A percentile compares a stretch with the other conserved stretches of the same genome.
Evolutionary conservation across 768 basidiomycete species (phyloP).

Genomic region (Hygrophoropsis aurantiaca): DNA sequence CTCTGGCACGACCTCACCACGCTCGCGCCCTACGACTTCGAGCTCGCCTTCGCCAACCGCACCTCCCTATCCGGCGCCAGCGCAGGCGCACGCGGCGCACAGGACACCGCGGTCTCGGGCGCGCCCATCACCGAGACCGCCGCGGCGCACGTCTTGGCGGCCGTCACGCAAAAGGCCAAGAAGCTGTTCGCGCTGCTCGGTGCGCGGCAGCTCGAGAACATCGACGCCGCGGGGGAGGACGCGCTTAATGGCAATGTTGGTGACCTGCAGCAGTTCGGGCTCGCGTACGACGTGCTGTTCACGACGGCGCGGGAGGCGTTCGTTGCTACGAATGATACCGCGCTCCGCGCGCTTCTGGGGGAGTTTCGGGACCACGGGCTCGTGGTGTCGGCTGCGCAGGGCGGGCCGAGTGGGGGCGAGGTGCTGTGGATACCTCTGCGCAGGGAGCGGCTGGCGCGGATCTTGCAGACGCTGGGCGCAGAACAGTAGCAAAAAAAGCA

Average conservation of each 20-base stretch:
- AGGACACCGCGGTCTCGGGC: slow-evolving; percentile 19
- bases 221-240: slow-evolving; percentile 26
- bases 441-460: slow-evolving; percentile 63
- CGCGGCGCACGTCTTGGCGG: slow-evolving; percentile 78
- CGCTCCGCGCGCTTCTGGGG: slow-evolving; percentile 75
- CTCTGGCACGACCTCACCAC: slow-evolving; percentile 92
- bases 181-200: slow-evolving; percentile 78
- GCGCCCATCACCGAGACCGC: slow-evolving; percentile 70
- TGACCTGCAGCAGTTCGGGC: slow-evolving; percentile 55
- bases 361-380: slow-evolving; percentile 93
- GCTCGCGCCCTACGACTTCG: slow-evolving; percentile 76
- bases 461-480: slow-evolving; percentile 35
- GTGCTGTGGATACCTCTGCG: slow-evolving; percentile 86
- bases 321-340: slow-evolving; percentile 85
- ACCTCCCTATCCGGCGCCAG: slow-evolving; percentile 55
- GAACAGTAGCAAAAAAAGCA: too few species aligned
- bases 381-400: slow-evolving; percentile 53
- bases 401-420: slow-evolving; percentile 49
- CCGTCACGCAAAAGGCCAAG: slow-evolving; percentile 85
- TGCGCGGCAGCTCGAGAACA: slow-evolving; percentile 61
- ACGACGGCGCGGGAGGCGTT: slow-evolving; percentile 77
- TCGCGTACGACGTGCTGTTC: slow-evolving; percentile 69
- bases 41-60: slow-evolving; percentile 68
- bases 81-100: slow-evolving; percentile 23
- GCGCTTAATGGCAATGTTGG: slow-evolving; percentile 10